Evolutionary conservation across 2,329 filamentous ascomycete genomes (phyloP), one percentile per base, ranked within the genome.

Genomic region (Rhinocladiella mackenziei): DNA sequence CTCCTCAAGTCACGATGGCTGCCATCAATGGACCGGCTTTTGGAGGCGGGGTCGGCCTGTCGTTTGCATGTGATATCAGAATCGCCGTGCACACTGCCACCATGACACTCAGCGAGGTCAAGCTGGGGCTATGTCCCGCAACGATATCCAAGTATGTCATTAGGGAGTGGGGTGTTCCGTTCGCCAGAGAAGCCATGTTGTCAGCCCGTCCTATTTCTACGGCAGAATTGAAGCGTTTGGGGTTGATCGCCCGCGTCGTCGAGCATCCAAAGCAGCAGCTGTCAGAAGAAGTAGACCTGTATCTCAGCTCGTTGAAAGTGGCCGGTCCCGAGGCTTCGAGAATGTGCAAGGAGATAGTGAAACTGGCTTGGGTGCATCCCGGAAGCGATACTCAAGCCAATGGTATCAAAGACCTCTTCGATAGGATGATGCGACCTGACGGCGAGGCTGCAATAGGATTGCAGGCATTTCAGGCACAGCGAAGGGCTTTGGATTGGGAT

Each of bases 41-140:
- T 42, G 69, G 68, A 1, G 69, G 67, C 1, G 70, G 70, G 0
- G 66, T 71, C 2, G 69, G 69, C 0, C 55, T 73, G 0, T 66
- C 65, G 1, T 69, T 70, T 50, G 59, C 60, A 1, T 72, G 68
- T 50, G 68, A 72, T 41, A 53, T 71, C 8, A 59, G 68, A 4
- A 39, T 56, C 13, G 51, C 51, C 3, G 37, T 48, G 1, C 35
- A 43, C 3, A 19, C 30, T 3, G 56, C 59, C 1, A 52, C 42
- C 1, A 33, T 61, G 7, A 67, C 60, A 1, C 54, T 72, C 3
- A 69, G 61, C 46, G 68, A 72, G 35, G 65, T 64, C 3, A 69
- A 66, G 38, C 53, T 67, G 1, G 66, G 63, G 0, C 50, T 70
- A 4, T 63, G 61, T 40, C 60, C 66, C 1, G 66, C 65, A 0